These are phyloP conservation scores for Diaporthe citrichinensis DNA, from an alignment of 2,329 filamentous ascomycete species.

Conservation along the genomic window DNA sequence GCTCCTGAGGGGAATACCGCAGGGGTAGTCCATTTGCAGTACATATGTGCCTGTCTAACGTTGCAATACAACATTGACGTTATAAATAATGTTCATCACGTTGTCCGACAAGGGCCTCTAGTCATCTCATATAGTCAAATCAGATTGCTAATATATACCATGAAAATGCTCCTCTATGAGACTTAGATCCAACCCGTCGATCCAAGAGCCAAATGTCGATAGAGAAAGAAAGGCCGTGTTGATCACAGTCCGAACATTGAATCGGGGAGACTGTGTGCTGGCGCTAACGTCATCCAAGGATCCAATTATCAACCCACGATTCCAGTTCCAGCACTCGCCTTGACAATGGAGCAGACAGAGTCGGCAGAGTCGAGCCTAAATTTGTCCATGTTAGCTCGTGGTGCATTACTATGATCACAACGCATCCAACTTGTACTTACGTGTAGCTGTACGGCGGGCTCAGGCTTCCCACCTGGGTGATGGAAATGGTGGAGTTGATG, in stretches of 20 bases:
- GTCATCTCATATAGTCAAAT: background rate
- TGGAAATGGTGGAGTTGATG: constrained; percentile 51
- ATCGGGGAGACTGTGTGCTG: background rate
- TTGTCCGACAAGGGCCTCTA: background rate
- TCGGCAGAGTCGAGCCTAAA: constrained; percentile 34
- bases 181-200: background rate
- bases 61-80: constrained; percentile 7
- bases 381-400: background rate
- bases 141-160: constrained; percentile 4
- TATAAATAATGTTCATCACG: background rate
- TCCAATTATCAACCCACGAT: constrained; percentile 12
- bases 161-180: background rate
- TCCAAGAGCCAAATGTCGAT: background rate
- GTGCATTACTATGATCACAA: background rate
- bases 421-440: constrained; percentile 43
- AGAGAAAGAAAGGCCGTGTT: background rate
- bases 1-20: background rate
- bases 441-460: constrained; percentile 54
- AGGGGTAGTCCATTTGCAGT: no score
- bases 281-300: background rate
- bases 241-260: background rate
- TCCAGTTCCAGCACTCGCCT: constrained; percentile 32
- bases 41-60: background rate
- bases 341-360: constrained; percentile 31
- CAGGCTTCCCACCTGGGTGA: constrained; percentile 52